phyloP scores from a whole-genome alignment of 306 rosid genomes.

The Begonia loranthoides region DNA sequence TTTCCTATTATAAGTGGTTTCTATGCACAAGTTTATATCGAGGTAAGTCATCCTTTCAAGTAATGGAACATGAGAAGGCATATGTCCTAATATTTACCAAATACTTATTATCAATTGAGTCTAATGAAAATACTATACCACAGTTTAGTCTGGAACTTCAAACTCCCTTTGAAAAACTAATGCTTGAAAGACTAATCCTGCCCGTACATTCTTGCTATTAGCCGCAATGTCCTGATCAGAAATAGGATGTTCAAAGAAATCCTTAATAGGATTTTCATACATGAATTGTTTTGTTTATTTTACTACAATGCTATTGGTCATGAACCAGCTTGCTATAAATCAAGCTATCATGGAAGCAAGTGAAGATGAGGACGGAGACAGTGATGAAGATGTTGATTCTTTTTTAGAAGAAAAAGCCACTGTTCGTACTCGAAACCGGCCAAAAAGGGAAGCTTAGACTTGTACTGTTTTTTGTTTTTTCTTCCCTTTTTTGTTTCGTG shows the following conservation, averaged over 20 bases:
- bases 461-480: no score
- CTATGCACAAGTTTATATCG: no score
- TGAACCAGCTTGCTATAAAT: conserved; percentile 54
- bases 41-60: no score
- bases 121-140: no score
- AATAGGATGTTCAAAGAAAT: neutral
- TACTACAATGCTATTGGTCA: conserved; percentile 2
- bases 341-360: conserved; percentile 61
- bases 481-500: no score
- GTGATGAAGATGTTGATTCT: conserved; percentile 15
- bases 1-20: no score
- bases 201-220: neutral
- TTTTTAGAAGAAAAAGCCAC: conserved; percentile 35
- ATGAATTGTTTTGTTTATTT: neutral
- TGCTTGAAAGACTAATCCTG: no score
- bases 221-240: neutral
- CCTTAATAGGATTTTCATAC: neutral
- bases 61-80: no score
- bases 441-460: conserved; percentile 51
- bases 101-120: no score
- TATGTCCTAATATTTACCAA: no score
- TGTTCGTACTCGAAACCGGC: conserved; percentile 61
- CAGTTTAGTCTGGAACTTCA: no score
- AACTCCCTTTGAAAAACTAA: no score
- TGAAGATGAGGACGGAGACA: conserved; percentile 14